phyloP scores from a whole-genome alignment of 179 eudicot genomes.

The Spergularia azorica region DNA sequence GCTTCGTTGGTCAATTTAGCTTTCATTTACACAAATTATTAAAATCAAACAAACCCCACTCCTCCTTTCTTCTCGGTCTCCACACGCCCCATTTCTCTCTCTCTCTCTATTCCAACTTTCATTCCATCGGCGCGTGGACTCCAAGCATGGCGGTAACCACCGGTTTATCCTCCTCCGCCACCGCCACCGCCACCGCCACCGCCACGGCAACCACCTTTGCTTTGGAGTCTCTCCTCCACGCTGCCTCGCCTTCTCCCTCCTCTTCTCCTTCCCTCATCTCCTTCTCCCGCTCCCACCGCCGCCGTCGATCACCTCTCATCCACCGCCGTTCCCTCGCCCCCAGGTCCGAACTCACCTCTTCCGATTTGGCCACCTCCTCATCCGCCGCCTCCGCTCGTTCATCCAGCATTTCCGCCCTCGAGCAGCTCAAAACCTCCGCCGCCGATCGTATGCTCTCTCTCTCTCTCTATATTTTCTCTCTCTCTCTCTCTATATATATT shows the following conservation, averaged over 20 bases:
- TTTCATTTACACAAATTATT: not conserved
- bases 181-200: conserved; percentile 47
- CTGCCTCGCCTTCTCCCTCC: conserved; percentile 31
- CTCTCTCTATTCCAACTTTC: not conserved
- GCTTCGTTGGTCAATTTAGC: not conserved
- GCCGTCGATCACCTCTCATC: not conserved
- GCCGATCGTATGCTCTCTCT: conserved; percentile 64
- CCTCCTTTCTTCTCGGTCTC: not conserved
- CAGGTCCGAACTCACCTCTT: conserved; percentile 44
- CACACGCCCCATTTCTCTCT: conserved; percentile 9
- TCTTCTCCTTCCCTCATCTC: conserved; percentile 17
- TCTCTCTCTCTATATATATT: not conserved
- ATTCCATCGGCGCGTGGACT: not conserved
- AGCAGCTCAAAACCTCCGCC: conserved; percentile 87
- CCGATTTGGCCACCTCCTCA: conserved; percentile 19
- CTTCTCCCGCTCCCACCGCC: conserved; percentile 29
- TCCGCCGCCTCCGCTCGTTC: conserved; percentile 33
- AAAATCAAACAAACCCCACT: not conserved
- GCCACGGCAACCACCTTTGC: conserved; percentile 40
- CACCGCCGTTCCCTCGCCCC: conserved; percentile 25
- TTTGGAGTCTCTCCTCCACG: conserved; percentile 55
- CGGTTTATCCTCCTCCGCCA: conserved; percentile 49
- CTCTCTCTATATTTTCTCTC: conserved; percentile 1
- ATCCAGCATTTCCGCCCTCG: conserved; percentile 79
- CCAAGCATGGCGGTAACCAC: conserved; percentile 67